phyloP scores from a whole-genome alignment of 345 rosid genomes.

The Heritiera littoralis region DNA sequence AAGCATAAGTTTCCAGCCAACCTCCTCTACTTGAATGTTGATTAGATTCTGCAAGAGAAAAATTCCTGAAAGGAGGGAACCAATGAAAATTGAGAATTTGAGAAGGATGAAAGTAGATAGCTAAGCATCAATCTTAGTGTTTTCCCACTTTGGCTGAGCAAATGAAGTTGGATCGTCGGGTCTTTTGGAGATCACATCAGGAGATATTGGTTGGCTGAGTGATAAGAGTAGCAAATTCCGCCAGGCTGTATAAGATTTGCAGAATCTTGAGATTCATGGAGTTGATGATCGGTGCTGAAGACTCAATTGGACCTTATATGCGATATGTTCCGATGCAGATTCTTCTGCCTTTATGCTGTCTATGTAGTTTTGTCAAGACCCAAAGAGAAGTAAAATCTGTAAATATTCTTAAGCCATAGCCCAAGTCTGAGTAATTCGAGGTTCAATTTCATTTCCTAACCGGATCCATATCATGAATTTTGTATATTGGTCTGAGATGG shows the following conservation, averaged over 20 bases:
- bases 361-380: too few relatives aligned
- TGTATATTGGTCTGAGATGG: background rate
- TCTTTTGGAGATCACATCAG: background rate
- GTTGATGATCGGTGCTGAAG: background rate
- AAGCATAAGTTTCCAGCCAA: too few relatives aligned
- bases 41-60: background rate
- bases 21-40: background rate
- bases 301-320: background rate
- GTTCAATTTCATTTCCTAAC: background rate
- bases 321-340: conserved; percentile 17
- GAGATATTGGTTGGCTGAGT: background rate
- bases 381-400: too few relatives aligned
- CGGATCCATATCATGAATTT: background rate
- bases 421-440: background rate
- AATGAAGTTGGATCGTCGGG: background rate
- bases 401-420: background rate
- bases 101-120: background rate
- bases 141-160: background rate
- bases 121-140: background rate
- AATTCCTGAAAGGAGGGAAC: background rate
- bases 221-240: conserved; percentile 20
- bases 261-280: background rate
- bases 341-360: conserved; percentile 12
- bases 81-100: background rate
- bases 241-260: conserved; percentile 24